Percentiles rank a stretch among this genome's conserved stretches.
phyloP scores from a whole-genome alignment of 805 yeast genomes.

The Myxozyma nipponensis region DNA sequence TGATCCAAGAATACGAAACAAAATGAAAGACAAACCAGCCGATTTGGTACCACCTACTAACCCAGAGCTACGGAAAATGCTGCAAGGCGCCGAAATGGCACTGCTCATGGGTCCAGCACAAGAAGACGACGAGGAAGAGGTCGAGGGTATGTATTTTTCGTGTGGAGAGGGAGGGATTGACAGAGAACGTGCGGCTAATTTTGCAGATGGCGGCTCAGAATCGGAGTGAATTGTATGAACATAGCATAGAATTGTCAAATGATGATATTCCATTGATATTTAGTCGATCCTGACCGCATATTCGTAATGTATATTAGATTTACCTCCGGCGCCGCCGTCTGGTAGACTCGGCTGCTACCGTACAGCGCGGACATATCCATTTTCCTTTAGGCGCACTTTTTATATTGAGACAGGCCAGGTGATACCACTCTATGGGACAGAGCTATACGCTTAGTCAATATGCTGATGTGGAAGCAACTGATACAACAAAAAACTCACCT shows the following conservation, averaged over 20 bases:
- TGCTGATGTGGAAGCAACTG: background rate
- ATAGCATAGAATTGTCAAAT: background rate
- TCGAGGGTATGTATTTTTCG: conserved; percentile 18
- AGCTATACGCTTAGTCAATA: conserved; percentile 31
- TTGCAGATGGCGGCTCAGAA: conserved; percentile 25
- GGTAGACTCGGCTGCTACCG: too few relatives aligned
- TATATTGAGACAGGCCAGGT: conserved; percentile 85
- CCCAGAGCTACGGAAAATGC: conserved; percentile 53
- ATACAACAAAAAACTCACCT: conserved; percentile 47
- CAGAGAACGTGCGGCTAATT: too few relatives aligned
- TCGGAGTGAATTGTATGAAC: conserved; percentile 14
- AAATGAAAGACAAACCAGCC: conserved; percentile 66
- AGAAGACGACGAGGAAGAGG: conserved; percentile 21
- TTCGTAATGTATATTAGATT: too few relatives aligned
- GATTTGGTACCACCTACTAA: conserved; percentile 59
- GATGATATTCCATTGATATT: too few relatives aligned
- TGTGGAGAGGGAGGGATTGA: background rate
- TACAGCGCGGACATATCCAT: conserved; percentile 75
- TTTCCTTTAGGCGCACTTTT: conserved; percentile 81
- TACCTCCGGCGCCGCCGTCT: too few relatives aligned
- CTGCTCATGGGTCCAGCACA: conserved; percentile 30
- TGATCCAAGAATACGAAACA: conserved; percentile 62
- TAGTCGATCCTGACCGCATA: too few relatives aligned
- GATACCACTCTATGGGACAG: conserved; percentile 94
- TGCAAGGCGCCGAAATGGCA: conserved; percentile 84